A percentile compares a stretch with the other conserved stretches of the same genome.
These are phyloP conservation scores for Syzygium aromaticum DNA, from an alignment of 345 rosid genomes.

Conservation along the genomic window DNA sequence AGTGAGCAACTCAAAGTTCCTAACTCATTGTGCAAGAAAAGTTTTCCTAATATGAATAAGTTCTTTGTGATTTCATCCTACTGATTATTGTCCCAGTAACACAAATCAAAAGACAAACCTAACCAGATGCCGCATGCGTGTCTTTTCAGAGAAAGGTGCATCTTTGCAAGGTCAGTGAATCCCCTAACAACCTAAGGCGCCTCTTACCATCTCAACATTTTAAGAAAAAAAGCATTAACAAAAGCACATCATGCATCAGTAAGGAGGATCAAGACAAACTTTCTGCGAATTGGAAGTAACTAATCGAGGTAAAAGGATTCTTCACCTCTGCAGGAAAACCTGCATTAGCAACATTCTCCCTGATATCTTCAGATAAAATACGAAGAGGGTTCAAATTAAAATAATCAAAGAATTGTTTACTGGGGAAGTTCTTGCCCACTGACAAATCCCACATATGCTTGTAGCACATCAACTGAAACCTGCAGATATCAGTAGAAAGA, in stretches of 20 bases:
- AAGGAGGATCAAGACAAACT: background rate
- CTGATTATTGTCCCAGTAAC: background rate
- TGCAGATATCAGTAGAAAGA: slow-evolving; percentile 11
- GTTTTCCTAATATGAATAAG: background rate
- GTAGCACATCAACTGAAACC: slow-evolving; percentile 85
- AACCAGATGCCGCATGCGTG: accelerated
- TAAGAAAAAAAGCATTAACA: background rate
- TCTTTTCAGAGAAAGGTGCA: background rate
- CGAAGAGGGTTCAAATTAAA: slow-evolving; percentile 45
- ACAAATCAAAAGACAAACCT: background rate
- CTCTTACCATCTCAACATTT: background rate
- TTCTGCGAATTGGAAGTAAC: background rate
- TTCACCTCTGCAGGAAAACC: slow-evolving; percentile 58
- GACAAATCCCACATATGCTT: slow-evolving; percentile 70
- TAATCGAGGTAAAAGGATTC: background rate
- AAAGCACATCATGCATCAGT: background rate
- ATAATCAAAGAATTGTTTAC: slow-evolving; percentile 33
- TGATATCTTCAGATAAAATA: slow-evolving; percentile 48
- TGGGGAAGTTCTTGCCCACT: slow-evolving; percentile 41
- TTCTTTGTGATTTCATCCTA: background rate
- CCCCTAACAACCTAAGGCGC: background rate
- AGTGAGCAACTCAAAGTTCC: background rate
- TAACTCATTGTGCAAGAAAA: background rate
- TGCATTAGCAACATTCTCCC: slow-evolving; percentile 32
- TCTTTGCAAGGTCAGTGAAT: background rate